Evolutionary conservation across 2,329 filamentous ascomycete genomes (phyloP), one percentile per base, ranked within the genome.

Genomic region (Penicillium sp.): DNA sequence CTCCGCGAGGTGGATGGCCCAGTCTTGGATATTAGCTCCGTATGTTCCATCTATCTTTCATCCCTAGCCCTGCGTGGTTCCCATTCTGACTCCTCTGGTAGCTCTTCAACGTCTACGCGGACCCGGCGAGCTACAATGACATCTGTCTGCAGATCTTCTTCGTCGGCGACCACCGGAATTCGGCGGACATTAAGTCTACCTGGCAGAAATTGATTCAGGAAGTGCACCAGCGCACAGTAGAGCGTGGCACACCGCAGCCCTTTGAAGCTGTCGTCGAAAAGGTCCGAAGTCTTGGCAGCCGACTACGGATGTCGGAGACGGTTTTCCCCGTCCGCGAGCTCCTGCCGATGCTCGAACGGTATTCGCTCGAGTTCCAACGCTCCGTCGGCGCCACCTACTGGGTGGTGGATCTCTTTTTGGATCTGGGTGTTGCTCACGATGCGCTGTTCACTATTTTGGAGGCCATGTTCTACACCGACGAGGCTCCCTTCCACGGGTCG

Each of bases 91-190:
- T 39, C 34, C 14, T 34, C 28, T 43, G 57, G 25, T 70, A 96
- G 88, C 86, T 99, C n/a, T 99, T 92, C 79, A 96, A 98, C 73
- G 82, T 87, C 63, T 99, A 92, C 70, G 92, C 93, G 57, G 93
- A 97, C 71, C 89, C 91, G 70, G 95, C 92, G 2, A 89, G 88
- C 52, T 99, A 99, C 82, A 94, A 92, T 78, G 95, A 98, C 73
- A 85, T 99, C 53, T 96, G 91, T 73, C 85, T 99, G 8, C 83
- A 94, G 60, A 96, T 99, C 70, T 98, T 93, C 80, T 90, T 96
- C 75, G 86, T 90, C 1, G 94, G 94, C 48, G 92, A 98, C 75
- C 91, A 96, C 80, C 90, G 94, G 68, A 96, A 94, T 70, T 84
- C 91, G 1, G 88, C 90, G 43, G 90, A 95, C 63, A 95, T 99